Conservation (phyloP, 73 alveolate genomes). For the Breviolum minutum region DNA sequence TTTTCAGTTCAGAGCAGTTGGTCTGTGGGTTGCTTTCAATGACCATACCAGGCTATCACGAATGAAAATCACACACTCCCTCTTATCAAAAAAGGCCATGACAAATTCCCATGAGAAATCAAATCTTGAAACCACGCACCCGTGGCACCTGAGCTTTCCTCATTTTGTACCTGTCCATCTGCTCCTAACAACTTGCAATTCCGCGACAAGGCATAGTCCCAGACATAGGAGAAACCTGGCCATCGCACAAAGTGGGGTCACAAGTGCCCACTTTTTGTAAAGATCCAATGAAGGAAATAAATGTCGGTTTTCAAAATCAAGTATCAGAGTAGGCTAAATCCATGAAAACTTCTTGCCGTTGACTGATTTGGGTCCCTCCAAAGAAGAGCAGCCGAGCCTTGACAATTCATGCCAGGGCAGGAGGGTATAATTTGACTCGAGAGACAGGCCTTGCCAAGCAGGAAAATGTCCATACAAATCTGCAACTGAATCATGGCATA, state of each 20-base stretch:
- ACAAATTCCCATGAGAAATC: too few relatives aligned
- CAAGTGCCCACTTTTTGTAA: background rate
- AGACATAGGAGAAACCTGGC: constrained; percentile 51
- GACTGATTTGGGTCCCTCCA: too few relatives aligned
- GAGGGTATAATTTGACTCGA: constrained; percentile 39
- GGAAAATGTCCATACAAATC: background rate
- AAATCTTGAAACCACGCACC: too few relatives aligned
- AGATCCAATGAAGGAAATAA: background rate
- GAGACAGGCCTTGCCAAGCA: constrained; percentile 43
- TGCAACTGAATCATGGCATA: background rate
- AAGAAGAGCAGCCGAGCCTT: background rate
- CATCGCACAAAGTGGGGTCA: background rate
- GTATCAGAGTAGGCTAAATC: background rate
- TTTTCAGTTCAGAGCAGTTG: too few relatives aligned
- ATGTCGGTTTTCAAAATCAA: background rate
- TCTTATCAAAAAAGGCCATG: too few relatives aligned
- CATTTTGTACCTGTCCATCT: background rate
- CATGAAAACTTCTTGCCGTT: too few relatives aligned
- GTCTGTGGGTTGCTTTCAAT: too few relatives aligned
- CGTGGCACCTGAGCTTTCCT: background rate
- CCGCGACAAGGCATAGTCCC: constrained; percentile 86
- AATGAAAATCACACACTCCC: too few relatives aligned
- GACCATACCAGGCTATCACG: too few relatives aligned
- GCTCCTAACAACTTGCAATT: constrained; percentile 84
- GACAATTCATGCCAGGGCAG: constrained; percentile 30